phyloP scores from a whole-genome alignment of 331 rosid genomes.

The Spiraea crenata region DNA sequence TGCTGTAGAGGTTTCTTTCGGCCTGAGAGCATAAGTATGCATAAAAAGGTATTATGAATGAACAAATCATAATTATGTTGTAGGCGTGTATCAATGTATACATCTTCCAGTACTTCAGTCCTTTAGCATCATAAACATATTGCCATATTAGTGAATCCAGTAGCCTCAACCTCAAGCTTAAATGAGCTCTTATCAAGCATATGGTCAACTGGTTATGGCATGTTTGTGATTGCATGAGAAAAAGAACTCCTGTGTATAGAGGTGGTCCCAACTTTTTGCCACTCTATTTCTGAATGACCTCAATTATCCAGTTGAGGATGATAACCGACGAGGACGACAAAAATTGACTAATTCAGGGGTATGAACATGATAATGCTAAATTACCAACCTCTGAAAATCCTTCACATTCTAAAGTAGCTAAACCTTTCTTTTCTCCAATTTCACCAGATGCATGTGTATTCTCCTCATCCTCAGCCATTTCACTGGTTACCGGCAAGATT shows the following conservation, averaged over 20 bases:
- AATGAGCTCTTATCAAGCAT: too few relatives aligned
- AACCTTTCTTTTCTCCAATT: slow-evolving; percentile 47
- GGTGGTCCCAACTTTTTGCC: background rate
- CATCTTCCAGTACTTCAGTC: background rate
- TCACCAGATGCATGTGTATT: slow-evolving; percentile 27
- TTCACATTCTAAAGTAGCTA: slow-evolving; percentile 48
- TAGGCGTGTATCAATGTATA: background rate
- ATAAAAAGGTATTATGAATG: slow-evolving; percentile 7
- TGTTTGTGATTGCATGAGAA: too few relatives aligned
- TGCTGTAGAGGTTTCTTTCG: slow-evolving; percentile 57
- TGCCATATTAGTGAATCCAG: too few relatives aligned
- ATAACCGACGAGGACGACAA: background rate
- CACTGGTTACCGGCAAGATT: slow-evolving; percentile 43
- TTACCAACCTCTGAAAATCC: slow-evolving; percentile 78
- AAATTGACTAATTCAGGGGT: slow-evolving; percentile 5
- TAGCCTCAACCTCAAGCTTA: too few relatives aligned
- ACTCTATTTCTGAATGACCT: background rate
- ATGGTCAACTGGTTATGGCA: too few relatives aligned
- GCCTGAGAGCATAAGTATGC: slow-evolving; percentile 40
- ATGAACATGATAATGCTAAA: slow-evolving; percentile 23
- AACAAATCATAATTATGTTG: slow-evolving; percentile 5
- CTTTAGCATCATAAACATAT: background rate
- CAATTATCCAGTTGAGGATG: background rate
- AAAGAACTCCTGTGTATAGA: too few relatives aligned
- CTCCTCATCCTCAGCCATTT: slow-evolving; percentile 65